Evolutionary conservation across 306 rosid genomes (phyloP).

Genomic region (Vicia villosa): DNA sequence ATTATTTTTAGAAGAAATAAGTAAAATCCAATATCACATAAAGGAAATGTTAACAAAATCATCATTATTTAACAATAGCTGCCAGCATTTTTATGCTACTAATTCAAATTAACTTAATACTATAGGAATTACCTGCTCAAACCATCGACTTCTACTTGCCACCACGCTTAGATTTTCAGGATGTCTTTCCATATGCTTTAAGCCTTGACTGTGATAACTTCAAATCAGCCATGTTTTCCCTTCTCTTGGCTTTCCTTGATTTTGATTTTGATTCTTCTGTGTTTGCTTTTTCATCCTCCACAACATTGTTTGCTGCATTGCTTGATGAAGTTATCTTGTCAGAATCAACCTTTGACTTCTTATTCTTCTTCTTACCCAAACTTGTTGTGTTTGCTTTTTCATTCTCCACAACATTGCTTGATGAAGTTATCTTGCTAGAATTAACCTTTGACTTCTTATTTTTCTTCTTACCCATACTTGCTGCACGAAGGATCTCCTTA

Average conservation of each 20-base stretch:
- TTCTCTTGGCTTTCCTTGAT: slow-evolving; percentile 75
- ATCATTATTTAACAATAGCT: slow-evolving; percentile 20
- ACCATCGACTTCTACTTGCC: too few species aligned
- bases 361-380: too few species aligned
- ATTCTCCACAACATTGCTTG: too few species aligned
- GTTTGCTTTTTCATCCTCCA: slow-evolving; percentile 43
- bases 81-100: not conserved
- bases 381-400: too few species aligned
- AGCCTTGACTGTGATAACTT: slow-evolving; percentile 53
- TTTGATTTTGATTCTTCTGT: slow-evolving; percentile 41
- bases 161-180: slow-evolving; percentile 55
- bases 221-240: slow-evolving; percentile 33
- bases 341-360: slow-evolving; percentile 4
- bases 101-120: not conserved
- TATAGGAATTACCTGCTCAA: too few species aligned
- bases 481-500: slow-evolving; percentile 53
- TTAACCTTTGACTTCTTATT: too few species aligned
- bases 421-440: too few species aligned
- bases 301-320: slow-evolving; percentile 26
- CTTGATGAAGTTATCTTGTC: not conserved
- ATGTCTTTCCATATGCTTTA: slow-evolving; percentile 51
- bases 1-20: not conserved
- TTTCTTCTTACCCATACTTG: slow-evolving; percentile 28
- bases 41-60: slow-evolving; percentile 1
- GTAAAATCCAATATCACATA: not conserved